phyloP scores from a whole-genome alignment of 2,329 filamentous ascomycete genomes.

The Teratosphaeria viscida region DNA sequence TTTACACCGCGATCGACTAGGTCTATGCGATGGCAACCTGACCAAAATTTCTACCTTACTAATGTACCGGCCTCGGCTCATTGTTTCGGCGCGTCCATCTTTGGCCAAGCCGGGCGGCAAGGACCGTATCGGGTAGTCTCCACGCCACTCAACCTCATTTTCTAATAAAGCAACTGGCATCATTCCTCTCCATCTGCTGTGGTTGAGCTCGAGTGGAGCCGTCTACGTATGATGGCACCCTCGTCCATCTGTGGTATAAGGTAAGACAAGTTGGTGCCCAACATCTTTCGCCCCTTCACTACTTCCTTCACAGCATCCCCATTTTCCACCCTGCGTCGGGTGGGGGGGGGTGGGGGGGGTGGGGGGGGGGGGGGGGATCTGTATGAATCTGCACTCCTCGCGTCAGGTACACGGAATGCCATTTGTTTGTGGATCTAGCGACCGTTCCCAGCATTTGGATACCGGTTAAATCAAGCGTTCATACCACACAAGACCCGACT shows the following conservation, averaged over 20 bases:
- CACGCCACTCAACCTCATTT: neutral
- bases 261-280: neutral
- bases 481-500: neutral
- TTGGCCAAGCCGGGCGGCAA: neutral
- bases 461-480: neutral
- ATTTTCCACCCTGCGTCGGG: neutral
- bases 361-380: too few relatives aligned
- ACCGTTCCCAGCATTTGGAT: constrained; percentile 1
- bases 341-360: too few relatives aligned
- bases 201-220: neutral
- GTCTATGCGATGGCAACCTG: neutral
- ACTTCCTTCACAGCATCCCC: neutral
- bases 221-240: neutral
- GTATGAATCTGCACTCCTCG: neutral
- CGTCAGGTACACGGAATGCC: neutral
- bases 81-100: neutral
- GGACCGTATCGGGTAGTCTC: neutral
- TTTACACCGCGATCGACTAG: neutral
- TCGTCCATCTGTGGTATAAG: neutral
- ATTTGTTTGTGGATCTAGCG: neutral
- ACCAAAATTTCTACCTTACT: neutral
- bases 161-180: neutral
- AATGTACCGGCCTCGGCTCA: too few relatives aligned
- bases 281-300: neutral
- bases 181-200: neutral